Evolutionary conservation across 139 green algal species (phyloP).

Genomic region (Deuterostichococcus epilithicus): DNA sequence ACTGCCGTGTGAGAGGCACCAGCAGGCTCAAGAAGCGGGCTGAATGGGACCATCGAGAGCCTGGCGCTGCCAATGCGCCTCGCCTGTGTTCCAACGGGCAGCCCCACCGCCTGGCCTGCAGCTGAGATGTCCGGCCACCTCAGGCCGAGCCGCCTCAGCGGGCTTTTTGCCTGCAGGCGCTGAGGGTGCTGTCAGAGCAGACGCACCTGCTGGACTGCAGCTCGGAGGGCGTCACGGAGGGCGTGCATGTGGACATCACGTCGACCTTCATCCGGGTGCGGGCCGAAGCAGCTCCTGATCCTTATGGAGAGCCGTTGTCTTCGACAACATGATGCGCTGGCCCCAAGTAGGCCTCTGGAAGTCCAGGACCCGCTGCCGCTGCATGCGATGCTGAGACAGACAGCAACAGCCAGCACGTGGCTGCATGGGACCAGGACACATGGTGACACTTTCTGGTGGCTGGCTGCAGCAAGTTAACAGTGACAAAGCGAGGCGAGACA

Average conservation of each 20-base stretch:
- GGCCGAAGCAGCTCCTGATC: not conserved
- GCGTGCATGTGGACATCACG: constrained; percentile 36
- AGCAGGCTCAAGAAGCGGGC: too few species aligned
- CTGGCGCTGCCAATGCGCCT: too few species aligned
- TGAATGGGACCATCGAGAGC: too few species aligned
- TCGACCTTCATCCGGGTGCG: constrained; percentile 18
- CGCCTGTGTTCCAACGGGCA: too few species aligned
- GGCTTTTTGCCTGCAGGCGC: constrained; percentile 9
- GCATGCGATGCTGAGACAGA: not conserved
- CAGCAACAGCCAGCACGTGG: too few species aligned
- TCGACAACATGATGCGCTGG: not conserved
- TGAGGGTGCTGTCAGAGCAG: constrained; percentile 33
- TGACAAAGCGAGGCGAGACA: constrained; percentile 8
- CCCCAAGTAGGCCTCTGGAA: not conserved
- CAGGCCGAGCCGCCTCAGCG: too few species aligned
- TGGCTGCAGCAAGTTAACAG: constrained; percentile 5
- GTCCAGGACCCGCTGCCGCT: not conserved
- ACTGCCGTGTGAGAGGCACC: too few species aligned
- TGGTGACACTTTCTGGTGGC: not conserved
- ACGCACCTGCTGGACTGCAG: constrained; percentile 17
- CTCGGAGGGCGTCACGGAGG: constrained; percentile 17
- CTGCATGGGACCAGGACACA: not conserved
- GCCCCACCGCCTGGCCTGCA: not conserved
- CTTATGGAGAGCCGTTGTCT: not conserved
- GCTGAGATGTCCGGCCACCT: not conserved